Evolutionary conservation across 345 rosid genomes (phyloP).

Genomic region (Cochlearia excelsa): DNA sequence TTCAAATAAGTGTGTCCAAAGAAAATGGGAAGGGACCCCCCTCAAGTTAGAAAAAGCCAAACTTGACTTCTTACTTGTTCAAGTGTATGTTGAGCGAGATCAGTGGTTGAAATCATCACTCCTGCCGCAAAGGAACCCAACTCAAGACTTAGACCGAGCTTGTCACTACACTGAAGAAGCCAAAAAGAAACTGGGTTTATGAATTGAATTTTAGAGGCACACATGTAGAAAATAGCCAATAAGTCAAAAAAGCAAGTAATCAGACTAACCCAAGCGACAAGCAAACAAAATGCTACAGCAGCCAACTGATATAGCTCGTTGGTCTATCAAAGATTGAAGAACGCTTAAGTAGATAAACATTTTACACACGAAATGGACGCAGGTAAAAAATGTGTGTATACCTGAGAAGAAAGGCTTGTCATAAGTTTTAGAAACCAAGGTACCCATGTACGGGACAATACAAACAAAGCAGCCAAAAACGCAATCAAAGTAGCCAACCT

Average conservation of each 20-base stretch:
- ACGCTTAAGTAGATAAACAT: slow-evolving; percentile 27
- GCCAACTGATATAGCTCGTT: slow-evolving; percentile 99
- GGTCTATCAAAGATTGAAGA: slow-evolving; percentile 56
- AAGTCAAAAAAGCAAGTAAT: slow-evolving; percentile 30
- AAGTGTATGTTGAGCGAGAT: slow-evolving; percentile 89
- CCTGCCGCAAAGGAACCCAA: slow-evolving; percentile 99
- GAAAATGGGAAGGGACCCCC: slow-evolving; percentile 2
- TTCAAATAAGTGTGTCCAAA: slow-evolving; percentile 12
- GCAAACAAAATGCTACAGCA: slow-evolving; percentile 91
- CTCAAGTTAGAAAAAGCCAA: slow-evolving; percentile 10
- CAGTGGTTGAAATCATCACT: slow-evolving; percentile 97
- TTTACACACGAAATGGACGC: slow-evolving; percentile 6
- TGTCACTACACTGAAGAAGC: slow-evolving; percentile 88
- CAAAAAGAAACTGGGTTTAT: slow-evolving; percentile 21
- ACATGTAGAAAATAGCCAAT: slow-evolving; percentile 18
- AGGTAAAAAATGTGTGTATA: slow-evolving; percentile 26
- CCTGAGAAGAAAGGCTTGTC: slow-evolving; percentile 89
- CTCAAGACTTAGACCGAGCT: slow-evolving; percentile 95
- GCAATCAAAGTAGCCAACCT: slow-evolving; percentile 70
- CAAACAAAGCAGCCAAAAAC: slow-evolving; percentile 64
- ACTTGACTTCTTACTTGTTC: slow-evolving; percentile 64
- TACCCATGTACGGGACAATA: slow-evolving; percentile 70
- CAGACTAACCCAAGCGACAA: slow-evolving; percentile 90
- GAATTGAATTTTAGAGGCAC: slow-evolving; percentile 1
- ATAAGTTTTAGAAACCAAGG: slow-evolving; percentile 87